Evolutionary conservation across 2,329 filamentous ascomycete species (phyloP), one percentile per base, ranked within the genome.

Genomic region (Colletotrichum orchidophilum): DNA sequence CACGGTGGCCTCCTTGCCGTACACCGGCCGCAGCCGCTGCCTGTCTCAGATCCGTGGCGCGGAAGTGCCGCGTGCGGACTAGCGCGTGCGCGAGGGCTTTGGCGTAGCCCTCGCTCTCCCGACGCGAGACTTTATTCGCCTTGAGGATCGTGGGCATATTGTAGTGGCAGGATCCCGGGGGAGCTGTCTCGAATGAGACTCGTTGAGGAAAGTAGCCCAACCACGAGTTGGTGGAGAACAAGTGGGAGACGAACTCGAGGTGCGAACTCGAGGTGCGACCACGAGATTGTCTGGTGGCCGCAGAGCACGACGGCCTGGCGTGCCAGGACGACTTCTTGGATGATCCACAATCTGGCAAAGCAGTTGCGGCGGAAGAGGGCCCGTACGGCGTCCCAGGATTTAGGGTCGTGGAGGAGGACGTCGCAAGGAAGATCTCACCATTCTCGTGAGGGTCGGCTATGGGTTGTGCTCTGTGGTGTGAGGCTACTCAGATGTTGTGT

Each of bases 321-420:
- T 1, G 74, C 73, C 18, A 75, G 62, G 21, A 70, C 53, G 9
- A 73, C 68, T 53, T 75, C 73, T 50, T 75, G 74, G 15, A 74
- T 50, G 7, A 75, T 73, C 71, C 73, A 75, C 12, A 70, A 73
- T n/a, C 74, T 69, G 27, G 63, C 52, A 27, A 74, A 74, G 49
- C 67, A 75, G 7, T 69, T 64, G 15, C 73, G 65, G 1, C 64
- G 64, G 8, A 69, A 71, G 15, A 73, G 54, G 29, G 33, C 49
- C 21, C 62, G 63, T 13, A 59, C 49, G 24, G 60, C 67, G 15
- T 66, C 24, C n/a, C 68, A 58, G 31, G 15, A 29, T 8, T 42
- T n/a, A 6, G 49, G 57, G 9, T 66, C 59, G 5, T 33, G 46
- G 21, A 50, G 60, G 21, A 46, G 5, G 35, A 46, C 31, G 3